Evolutionary conservation across 192 early-diverging fungal species (phyloP).

Genomic region (Linnemannia exigua): DNA sequence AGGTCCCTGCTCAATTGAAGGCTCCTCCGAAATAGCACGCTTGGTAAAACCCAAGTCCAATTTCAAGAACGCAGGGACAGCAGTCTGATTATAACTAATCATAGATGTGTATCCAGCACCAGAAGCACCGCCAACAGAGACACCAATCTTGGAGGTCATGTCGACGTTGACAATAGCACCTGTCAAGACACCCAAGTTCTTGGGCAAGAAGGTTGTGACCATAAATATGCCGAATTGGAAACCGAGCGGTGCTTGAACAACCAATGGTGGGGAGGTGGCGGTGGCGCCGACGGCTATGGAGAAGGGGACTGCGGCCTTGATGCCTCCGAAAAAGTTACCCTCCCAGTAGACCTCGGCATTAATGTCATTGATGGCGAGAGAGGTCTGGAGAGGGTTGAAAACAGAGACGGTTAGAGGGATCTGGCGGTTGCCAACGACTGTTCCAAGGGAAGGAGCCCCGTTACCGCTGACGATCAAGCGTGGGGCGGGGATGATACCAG

Average conservation of each 20-base stretch:
- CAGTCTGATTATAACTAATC: slow-evolving; percentile 32
- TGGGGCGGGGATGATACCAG: slow-evolving; percentile 42
- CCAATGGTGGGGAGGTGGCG: slow-evolving; percentile 13
- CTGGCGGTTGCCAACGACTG: slow-evolving; percentile 42
- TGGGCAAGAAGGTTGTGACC: slow-evolving; percentile 28
- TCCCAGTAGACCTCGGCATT: slow-evolving; percentile 32
- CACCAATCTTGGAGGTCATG: slow-evolving; percentile 25
- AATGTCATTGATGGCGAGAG: slow-evolving; percentile 19
- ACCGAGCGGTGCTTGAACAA: slow-evolving; percentile 26
- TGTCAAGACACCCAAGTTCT: slow-evolving; percentile 35
- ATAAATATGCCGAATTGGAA: slow-evolving; percentile 45
- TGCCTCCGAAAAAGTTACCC: slow-evolving; percentile 25
- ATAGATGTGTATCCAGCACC: slow-evolving; percentile 15
- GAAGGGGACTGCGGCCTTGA: slow-evolving; percentile 11
- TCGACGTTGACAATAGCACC: slow-evolving; percentile 25
- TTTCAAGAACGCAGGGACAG: slow-evolving; percentile 45
- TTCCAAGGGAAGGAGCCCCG: slow-evolving; percentile 22
- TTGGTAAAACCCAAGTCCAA: slow-evolving; percentile 26
- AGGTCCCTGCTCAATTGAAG: slow-evolving; percentile 13
- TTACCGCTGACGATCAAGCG: slow-evolving; percentile 25
- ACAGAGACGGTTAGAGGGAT: slow-evolving; percentile 32
- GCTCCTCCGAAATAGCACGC: slow-evolving; percentile 15
- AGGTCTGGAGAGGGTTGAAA: slow-evolving; percentile 33
- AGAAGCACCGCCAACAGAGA: slow-evolving; percentile 27
- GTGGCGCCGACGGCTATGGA: slow-evolving; percentile 20